Base-by-base conservation (phyloP, 106 monocot genomes). In the Iris macrosiphon region DNA sequence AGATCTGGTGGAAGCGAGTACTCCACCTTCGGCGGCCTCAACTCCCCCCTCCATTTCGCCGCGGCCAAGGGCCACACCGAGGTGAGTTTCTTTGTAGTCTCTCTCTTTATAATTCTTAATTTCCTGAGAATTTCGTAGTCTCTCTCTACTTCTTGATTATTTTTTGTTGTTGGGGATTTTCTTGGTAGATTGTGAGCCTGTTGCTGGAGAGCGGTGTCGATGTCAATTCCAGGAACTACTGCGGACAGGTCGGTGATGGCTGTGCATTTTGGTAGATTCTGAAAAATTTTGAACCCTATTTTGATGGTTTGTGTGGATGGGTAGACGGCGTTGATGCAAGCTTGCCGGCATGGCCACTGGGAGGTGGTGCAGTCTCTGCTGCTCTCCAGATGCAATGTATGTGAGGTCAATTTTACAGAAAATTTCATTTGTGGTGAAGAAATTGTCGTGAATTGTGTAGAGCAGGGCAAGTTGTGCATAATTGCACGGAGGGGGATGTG, bases 31-130 rank as follows among this genome's bases (percentile, higher is more conserved):
- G 84, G 77, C 39, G 53, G 67, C 14, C 80, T 84, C 74, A 84
- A 84, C 67, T 80, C 89, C 16, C 84, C 89, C 1, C 77, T 89
- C 35, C 89, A 84, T 33, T 69, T 81, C 19, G 89, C 89, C 47
- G 83, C 89, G 9, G 67, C 89, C 31, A 74, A 77, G 59, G 89
- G 84, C 34, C 76, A 80, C 59, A 69, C 62, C 42, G 80, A 89
- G 64, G 89, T 89, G 42, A 7, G 17, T 68, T 27, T 2, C 29
- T 32, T 20, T 13, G 3, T 5, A 37, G 18, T 55, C 37, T 4
- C 23, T 4, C 3, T 20, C 23, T 49, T 9, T 31, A 7, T 6
- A 15, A 10, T 4, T 31, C 28, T 27, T 52, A n/a, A n/a, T n/a
- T n/a, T n/a, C n/a, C n/a, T n/a, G n/a, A n/a, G n/a, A n/a, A n/a